A percentile compares a stretch with the other conserved stretches of the same genome.
These are phyloP conservation scores for Gastrolobium bilobum DNA, from an alignment of 306 rosid genomes.

Conservation along the genomic window DNA sequence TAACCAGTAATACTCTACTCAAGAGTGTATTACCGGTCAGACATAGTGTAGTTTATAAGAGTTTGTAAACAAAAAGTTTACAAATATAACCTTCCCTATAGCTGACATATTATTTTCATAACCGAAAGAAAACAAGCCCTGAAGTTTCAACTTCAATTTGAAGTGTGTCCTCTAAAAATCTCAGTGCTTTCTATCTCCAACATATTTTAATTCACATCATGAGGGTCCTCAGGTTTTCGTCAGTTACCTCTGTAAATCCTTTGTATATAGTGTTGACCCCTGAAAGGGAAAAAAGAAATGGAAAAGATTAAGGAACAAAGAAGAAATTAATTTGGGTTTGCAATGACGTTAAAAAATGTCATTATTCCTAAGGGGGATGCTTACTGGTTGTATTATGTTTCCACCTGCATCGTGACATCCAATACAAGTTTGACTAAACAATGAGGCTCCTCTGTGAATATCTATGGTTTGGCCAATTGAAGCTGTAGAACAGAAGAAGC, in stretches of 20 bases:
- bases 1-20: too few relatives aligned
- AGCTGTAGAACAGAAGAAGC: conserved; percentile 52
- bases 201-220: conserved; percentile 7
- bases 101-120: not conserved
- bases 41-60: too few relatives aligned
- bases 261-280: conserved; percentile 81
- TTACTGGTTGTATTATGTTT: conserved; percentile 89
- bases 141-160: not conserved
- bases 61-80: too few relatives aligned
- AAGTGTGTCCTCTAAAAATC: conserved; percentile 22
- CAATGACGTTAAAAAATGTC: not conserved
- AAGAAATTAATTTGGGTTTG: not conserved
- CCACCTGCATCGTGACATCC: conserved; percentile 95
- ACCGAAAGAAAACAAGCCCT: conserved; percentile 18
- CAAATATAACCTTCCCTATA: too few relatives aligned
- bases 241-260: conserved; percentile 87
- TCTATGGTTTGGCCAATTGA: conserved; percentile 73
- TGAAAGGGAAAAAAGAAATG: conserved; percentile 44
- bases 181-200: conserved; percentile 13
- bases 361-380: conserved; percentile 42
- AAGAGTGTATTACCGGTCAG: too few relatives aligned
- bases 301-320: conserved; percentile 34
- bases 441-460: conserved; percentile 76
- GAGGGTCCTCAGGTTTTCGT: conserved; percentile 18
- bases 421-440: conserved; percentile 81